A percentile compares a stretch with the other conserved stretches of the same genome.
Conservation (phyloP, 768 basidiomycete genomes). For the Lentinula sp. region DNA sequence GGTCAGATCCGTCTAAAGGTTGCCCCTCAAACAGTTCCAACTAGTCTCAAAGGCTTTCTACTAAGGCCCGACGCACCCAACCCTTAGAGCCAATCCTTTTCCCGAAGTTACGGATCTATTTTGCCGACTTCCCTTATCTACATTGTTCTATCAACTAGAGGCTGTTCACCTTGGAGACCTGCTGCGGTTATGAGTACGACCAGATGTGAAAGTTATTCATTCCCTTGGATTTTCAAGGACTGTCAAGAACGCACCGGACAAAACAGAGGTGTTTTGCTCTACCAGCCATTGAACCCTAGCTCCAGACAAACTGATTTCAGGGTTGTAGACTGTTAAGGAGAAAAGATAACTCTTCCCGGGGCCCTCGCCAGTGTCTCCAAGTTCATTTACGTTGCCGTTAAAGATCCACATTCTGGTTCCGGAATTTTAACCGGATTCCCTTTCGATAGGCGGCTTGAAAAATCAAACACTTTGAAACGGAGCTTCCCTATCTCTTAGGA, state of each 20-base stretch:
- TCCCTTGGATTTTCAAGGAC: conserved; percentile 75
- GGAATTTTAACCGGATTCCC: conserved; percentile 77
- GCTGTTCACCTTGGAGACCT: conserved; percentile 80
- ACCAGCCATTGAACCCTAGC: conserved; percentile 68
- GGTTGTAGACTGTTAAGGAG: conserved; percentile 69
- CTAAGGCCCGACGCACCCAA: conserved; percentile 48
- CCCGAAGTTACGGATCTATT: conserved; percentile 75
- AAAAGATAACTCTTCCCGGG: conserved; percentile 78
- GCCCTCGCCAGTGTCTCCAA: conserved; percentile 58
- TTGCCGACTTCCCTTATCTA: conserved; percentile 77
- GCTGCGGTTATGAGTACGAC: conserved; percentile 77
- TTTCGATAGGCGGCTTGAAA: conserved; percentile 64
- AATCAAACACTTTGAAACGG: conserved; percentile 65
- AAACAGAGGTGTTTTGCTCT: conserved; percentile 67
- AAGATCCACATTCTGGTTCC: conserved; percentile 69
- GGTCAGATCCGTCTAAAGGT: conserved; percentile 31
- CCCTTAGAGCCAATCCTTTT: conserved; percentile 71
- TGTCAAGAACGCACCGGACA: conserved; percentile 67
- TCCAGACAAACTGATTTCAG: conserved; percentile 73
- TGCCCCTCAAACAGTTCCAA: conserved; percentile 35
- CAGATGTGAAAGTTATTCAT: conserved; percentile 64
- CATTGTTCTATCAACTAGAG: conserved; percentile 78
- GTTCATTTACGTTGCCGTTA: conserved; percentile 67
- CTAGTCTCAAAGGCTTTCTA: conserved; percentile 31
- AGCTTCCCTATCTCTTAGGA: conserved; percentile 28